Base-by-base conservation (phyloP, 257 asterid species). In the Gentiana straminea region DNA sequence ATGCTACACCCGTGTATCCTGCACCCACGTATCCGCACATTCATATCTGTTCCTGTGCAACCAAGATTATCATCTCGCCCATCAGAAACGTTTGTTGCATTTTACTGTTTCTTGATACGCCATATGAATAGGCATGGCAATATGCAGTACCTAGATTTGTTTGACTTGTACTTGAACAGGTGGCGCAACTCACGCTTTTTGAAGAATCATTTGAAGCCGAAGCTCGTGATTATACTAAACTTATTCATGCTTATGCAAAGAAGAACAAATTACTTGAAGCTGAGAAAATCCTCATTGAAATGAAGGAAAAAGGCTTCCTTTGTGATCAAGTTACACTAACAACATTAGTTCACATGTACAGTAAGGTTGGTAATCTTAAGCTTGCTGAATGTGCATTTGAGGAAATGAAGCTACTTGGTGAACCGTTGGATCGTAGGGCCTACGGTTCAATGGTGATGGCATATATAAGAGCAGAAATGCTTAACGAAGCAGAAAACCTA, bases 361-460 rank as follows among this genome's bases (percentile, higher is more conserved):
- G 98, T 83, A 91, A 87, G 65, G 82, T 89, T 0, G 95, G 95
- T n/a, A 75, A 84, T 62, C 79, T 84, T 51, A 60, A 77, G 54
- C 64, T 66, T 60, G 94, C 96, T 4, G 86, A 87, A 68, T 73
- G 68, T 7, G 54, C 77, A 13, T 84, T 87, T 13, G 84, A 83
- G 65, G 94, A 91, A 71, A 84, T 91, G 98, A 82, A 71, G 60
- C 57, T 83, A 62, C 95, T 91, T 10, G 94, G 89, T 12, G 81
- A 77, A 49, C 75, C 72, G 2, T 68, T 91, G 47, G 98, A 91
- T 65, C 76, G 61, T 62, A 78, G 94, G 67, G 87, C 98, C 2
- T 91, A 87, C 7, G 96, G 98, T 44, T 79, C 98, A 8, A 87
- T 91, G 73, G 64, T 84, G 67, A 91, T 91, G 98, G 95, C 98